Percentiles rank a stretch among this genome's conserved stretches.
These are phyloP conservation scores for Helicocarpus griseus DNA, from an alignment of 2,329 filamentous ascomycete genomes.

Conservation along the genomic window DNA sequence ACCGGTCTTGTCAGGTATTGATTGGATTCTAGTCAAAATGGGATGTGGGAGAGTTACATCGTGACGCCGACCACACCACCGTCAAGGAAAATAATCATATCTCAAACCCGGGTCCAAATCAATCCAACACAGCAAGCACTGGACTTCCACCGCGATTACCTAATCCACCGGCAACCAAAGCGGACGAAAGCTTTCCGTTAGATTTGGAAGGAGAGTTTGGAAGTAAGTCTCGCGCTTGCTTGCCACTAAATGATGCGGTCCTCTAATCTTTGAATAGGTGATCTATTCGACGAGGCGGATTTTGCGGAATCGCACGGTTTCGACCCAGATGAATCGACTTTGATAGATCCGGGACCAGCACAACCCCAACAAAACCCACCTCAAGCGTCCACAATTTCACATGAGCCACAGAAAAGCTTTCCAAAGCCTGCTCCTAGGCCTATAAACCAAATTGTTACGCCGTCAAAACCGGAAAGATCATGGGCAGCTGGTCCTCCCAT, in stretches of 20 bases:
- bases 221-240: slow-evolving; percentile 21
- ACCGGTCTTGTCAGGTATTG: background rate
- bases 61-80: slow-evolving; percentile 63
- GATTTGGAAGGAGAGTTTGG: slow-evolving; percentile 35
- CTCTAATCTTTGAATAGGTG: slow-evolving; percentile 24
- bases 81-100: slow-evolving; percentile 40
- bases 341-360: slow-evolving; percentile 36
- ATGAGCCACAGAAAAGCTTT: background rate
- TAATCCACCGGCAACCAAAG: slow-evolving; percentile 18
- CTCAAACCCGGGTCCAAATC: slow-evolving; percentile 9
- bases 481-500: slow-evolving; percentile 17
- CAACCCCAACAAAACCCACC: slow-evolving; percentile 15
- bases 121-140: slow-evolving; percentile 32
- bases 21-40: slow-evolving; percentile 49
- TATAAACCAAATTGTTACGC: slow-evolving; percentile 23
- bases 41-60: slow-evolving; percentile 67
- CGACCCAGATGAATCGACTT: slow-evolving; percentile 70
- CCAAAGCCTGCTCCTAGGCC: background rate
- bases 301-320: slow-evolving; percentile 60
- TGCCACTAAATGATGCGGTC: background rate
- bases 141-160: slow-evolving; percentile 28
- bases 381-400: background rate
- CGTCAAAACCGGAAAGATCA: slow-evolving; percentile 29
- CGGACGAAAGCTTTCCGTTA: slow-evolving; percentile 19
- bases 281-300: slow-evolving; percentile 67